Conservation (phyloP, 441 rosid genomes). For the Corymbia citriodora region DNA sequence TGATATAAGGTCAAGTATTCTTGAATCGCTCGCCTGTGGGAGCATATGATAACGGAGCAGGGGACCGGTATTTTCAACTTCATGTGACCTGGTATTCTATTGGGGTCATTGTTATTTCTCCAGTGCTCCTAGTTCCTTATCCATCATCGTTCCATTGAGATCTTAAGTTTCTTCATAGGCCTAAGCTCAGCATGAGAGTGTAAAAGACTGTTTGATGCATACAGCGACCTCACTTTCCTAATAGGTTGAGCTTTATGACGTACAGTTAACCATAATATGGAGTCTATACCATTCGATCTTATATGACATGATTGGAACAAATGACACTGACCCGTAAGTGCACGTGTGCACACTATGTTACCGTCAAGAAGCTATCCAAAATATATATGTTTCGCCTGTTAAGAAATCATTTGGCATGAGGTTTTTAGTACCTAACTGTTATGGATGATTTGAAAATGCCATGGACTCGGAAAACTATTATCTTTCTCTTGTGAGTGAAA, state of each 20-base stretch:
- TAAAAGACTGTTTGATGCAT: background rate
- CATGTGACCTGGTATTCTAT: background rate
- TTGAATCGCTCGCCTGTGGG: background rate
- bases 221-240: background rate
- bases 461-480: background rate
- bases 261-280: background rate
- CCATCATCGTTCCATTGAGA: background rate
- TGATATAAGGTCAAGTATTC: background rate
- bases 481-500: background rate
- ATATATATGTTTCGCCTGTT: background rate
- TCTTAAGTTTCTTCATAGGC: background rate
- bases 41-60: background rate
- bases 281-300: background rate
- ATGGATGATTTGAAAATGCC: background rate
- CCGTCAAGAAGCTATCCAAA: background rate
- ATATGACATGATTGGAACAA: rapidly evolving
- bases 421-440: background rate
- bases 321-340: background rate
- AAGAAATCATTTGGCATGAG: background rate
- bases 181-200: background rate
- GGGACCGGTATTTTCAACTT: background rate
- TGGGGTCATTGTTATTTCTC: background rate
- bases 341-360: background rate
- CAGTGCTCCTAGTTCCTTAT: background rate
- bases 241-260: background rate